These are phyloP conservation scores for Leccinum huronense DNA, from an alignment of 1,284 basidiomycete genomes.

Conservation along the genomic window DNA sequence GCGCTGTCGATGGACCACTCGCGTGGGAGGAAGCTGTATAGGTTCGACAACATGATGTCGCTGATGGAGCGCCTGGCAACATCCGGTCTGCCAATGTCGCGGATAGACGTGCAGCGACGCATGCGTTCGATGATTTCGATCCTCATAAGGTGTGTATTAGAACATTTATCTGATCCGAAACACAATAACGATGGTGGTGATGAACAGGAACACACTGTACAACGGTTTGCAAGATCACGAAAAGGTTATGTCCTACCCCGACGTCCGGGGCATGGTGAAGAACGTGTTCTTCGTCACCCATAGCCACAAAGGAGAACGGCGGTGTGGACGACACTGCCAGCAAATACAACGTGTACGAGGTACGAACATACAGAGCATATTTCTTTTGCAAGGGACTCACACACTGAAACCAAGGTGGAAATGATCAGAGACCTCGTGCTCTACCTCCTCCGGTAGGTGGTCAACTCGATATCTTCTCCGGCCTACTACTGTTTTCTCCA, in stretches of 20 bases:
- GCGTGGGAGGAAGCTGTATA: slow-evolving; percentile 46
- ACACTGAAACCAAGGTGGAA: slow-evolving; percentile 44
- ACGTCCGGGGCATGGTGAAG: slow-evolving; percentile 55
- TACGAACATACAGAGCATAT: slow-evolving; percentile 26
- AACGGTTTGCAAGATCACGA: slow-evolving; percentile 56
- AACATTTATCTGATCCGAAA: neutral
- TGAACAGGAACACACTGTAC: slow-evolving; percentile 54
- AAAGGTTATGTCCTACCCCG: slow-evolving; percentile 47
- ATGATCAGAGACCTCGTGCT: slow-evolving; percentile 72
- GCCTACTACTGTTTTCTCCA: slow-evolving; percentile 20
- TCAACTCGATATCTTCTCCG: neutral
- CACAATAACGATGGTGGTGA: too few species aligned
- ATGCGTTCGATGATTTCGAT: slow-evolving; percentile 61
- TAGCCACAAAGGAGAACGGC: slow-evolving; percentile 49
- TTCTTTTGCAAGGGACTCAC: neutral
- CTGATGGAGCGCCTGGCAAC: slow-evolving; percentile 60
- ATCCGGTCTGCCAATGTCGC: slow-evolving; percentile 54
- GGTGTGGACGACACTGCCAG: slow-evolving; percentile 55
- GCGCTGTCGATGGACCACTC: slow-evolving; percentile 56
- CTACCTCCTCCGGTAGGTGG: slow-evolving; percentile 55
- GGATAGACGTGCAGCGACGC: slow-evolving; percentile 57
- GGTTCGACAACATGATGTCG: slow-evolving; percentile 63
- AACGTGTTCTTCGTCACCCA: slow-evolving; percentile 64
- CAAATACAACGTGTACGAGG: slow-evolving; percentile 69
- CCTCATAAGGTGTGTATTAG: slow-evolving; percentile 45